Evolutionary conservation across 176 grass and related monocot species (phyloP).

Genomic region (Dendrocalamus sinicus): DNA sequence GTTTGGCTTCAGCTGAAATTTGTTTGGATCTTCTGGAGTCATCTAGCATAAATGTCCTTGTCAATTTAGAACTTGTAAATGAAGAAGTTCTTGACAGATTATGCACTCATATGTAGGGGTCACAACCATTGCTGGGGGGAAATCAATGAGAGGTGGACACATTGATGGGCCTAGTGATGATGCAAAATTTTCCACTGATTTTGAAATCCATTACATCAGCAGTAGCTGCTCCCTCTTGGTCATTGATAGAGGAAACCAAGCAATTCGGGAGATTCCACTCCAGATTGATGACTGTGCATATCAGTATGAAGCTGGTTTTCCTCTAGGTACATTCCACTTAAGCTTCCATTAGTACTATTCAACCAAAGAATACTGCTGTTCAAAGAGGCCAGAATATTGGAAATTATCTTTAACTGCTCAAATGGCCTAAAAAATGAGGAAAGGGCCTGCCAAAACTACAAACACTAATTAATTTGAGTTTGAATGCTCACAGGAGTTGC

Average conservation of each 20-base stretch:
- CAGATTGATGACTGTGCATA: conserved; percentile 77
- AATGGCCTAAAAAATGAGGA: not conserved
- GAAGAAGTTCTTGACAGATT: conserved; percentile 23
- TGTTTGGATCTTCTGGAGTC: not conserved
- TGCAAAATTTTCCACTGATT: conserved; percentile 96
- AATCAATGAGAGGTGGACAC: conserved; percentile 77
- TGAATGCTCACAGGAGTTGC: conserved; percentile 67
- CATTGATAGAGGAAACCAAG: conserved; percentile 93
- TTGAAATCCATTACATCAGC: conserved; percentile 81
- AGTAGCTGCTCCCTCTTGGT: conserved; percentile 93
- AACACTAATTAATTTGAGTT: conserved; percentile 25
- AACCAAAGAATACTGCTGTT: conserved; percentile 19
- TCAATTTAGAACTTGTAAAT: not conserved
- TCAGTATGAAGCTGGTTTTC: conserved; percentile 81
- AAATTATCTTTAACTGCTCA: conserved; percentile 19
- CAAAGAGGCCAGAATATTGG: not conserved
- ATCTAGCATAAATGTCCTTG: not conserved
- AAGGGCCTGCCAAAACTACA: not conserved
- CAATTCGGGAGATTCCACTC: conserved; percentile 91
- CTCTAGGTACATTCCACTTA: conserved; percentile 70
- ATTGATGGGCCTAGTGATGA: conserved; percentile 84
- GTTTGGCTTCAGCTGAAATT: conserved; percentile 6
- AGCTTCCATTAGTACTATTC: conserved; percentile 18
- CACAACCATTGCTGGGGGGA: conserved; percentile 95
- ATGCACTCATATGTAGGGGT: conserved; percentile 60